Evolutionary conservation across 495 filamentous ascomycete genomes (phyloP).

Genomic region (Coniosporium apollinis): DNA sequence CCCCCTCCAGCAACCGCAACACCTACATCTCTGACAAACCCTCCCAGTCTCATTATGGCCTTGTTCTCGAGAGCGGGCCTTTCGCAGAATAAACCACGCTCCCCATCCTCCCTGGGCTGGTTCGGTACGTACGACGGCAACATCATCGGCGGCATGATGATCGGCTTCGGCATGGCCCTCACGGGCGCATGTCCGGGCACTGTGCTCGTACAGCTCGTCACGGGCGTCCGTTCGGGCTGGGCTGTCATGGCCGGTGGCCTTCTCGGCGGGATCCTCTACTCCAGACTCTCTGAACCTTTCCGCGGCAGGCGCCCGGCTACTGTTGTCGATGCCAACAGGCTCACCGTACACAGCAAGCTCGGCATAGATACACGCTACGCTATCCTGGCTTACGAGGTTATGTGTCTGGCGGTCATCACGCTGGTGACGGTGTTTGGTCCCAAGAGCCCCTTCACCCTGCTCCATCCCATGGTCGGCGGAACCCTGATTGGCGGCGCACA

Average conservation of each 20-base stretch:
- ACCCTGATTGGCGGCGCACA: conserved; percentile 34
- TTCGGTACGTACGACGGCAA: conserved; percentile 35
- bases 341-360: conserved; percentile 22
- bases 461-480: conserved; percentile 28
- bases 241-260: conserved; percentile 15
- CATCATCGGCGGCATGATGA: conserved; percentile 34
- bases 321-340: conserved; percentile 2
- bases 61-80: background rate
- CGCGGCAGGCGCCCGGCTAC: background rate
- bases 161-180: conserved; percentile 38
- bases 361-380: conserved; percentile 9
- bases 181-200: conserved; percentile 41
- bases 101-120: conserved; percentile 18
- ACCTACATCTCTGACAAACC: background rate
- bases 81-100: conserved; percentile 2
- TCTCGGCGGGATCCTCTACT: conserved; percentile 7
- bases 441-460: background rate
- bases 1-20: too few relatives aligned
- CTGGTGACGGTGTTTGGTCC: background rate
- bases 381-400: conserved; percentile 4
- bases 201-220: conserved; percentile 34
- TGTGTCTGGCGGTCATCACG: conserved; percentile 3
- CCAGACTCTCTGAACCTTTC: background rate
- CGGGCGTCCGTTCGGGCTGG: conserved; percentile 28
- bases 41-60: conserved; percentile 3